These are phyloP conservation scores for Fragilaria crotonensis DNA, from an alignment of 108 stramenopile species.

Conservation along the genomic window DNA sequence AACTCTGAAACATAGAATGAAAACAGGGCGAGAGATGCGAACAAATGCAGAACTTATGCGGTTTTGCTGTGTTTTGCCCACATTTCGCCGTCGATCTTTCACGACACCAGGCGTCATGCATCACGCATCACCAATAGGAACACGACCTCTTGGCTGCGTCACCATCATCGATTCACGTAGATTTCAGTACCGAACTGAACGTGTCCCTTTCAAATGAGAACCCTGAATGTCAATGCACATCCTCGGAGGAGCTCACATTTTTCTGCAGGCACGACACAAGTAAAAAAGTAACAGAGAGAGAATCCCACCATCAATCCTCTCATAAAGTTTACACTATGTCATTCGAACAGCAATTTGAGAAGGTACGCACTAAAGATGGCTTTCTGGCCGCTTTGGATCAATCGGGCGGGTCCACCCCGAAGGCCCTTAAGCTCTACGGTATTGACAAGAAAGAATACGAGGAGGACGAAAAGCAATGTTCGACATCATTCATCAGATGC, in stretches of 20 bases:
- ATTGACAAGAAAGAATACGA: slow-evolving; percentile 47
- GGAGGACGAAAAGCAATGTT: slow-evolving; percentile 56
- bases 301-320: background rate
- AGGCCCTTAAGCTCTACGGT: slow-evolving; percentile 57
- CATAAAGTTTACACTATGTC: background rate
- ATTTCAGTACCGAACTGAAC: no score
- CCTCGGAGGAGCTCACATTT: background rate
- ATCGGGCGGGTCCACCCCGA: slow-evolving; percentile 70
- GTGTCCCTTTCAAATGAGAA: no score
- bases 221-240: background rate
- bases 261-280: background rate
- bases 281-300: background rate
- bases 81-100: no score
- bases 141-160: no score
- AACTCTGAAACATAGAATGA: no score
- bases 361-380: slow-evolving; percentile 25
- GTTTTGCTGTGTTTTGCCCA: no score
- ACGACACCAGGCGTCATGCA: no score
- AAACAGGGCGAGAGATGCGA: no score
- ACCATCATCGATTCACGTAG: no score
- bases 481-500: slow-evolving; percentile 70
- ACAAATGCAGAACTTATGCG: no score
- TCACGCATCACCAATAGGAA: no score
- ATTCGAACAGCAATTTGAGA: slow-evolving; percentile 19
- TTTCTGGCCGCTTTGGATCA: slow-evolving; percentile 84